Evolutionary conservation across 23 red algal genomes (phyloP), one percentile per base, ranked within the genome.

Genomic region (Chondrus crispus): DNA sequence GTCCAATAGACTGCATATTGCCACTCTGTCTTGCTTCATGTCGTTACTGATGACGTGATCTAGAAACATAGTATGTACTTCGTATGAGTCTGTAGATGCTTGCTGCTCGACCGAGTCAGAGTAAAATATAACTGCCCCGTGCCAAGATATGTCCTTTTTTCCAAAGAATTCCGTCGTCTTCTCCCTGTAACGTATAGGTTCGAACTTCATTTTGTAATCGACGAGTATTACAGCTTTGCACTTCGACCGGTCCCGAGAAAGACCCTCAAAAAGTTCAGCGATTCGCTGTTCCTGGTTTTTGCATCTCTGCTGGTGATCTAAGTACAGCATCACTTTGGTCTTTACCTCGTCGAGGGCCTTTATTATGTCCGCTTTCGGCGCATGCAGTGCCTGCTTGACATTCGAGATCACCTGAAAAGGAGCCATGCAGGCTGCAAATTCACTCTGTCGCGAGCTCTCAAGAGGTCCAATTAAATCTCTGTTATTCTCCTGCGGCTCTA

Each of bases 181-280:
- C 19, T 76, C 71, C 9, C 2, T 26, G 38, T 14, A 76, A 26
- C 35, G 1, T 45, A 76, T 76, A 8, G 71, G 10, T 20, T 76
- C 71, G 19, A 76, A 76, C 28, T 76, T 76, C 13, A 76, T 76
- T 36, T 76, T 76, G 7, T 47, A 76, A 10, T 76, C 71, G n/a
- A 47, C 38, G 22, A 76, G 37, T 13, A 76, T 76, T 10, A 76
- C 18, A 32, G 60, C 1, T 32, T n/a, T 66, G 35, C 35, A 32
- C 9, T 66, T 7, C 35, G 26, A 32, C 26, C 1, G 60, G 26
- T 66, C 26, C 60, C 0, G 60, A 32, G 35, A 8, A 19, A 66
- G 26, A 32, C 35, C 60, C 26, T 32, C 60, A 66, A 66, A 0
- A 66, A 66, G 35, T 66, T 66, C 60, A 32, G 8, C 7, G 35